These are phyloP conservation scores for Cryptosporidium sp. DNA, from an alignment of 169 alveolate species.

Conservation along the genomic window DNA sequence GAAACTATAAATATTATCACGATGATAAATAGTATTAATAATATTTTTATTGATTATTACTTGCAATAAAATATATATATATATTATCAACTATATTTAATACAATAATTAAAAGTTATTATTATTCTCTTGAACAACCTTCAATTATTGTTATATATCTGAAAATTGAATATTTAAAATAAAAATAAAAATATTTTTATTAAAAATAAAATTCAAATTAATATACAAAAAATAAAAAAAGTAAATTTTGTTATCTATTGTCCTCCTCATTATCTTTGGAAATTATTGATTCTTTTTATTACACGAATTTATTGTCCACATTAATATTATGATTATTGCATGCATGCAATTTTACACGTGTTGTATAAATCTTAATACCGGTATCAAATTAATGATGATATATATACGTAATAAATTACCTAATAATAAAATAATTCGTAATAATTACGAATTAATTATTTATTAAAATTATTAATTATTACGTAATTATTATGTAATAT, in stretches of 20 bases:
- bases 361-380: background rate
- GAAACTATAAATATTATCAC: slow-evolving; percentile 26
- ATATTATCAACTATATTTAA: background rate
- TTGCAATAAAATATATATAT: background rate
- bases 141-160: background rate
- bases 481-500: background rate
- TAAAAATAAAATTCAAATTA: background rate
- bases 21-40: slow-evolving; percentile 13
- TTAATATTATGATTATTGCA: slow-evolving; percentile 18
- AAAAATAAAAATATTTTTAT: background rate
- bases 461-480: background rate
- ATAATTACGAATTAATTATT: background rate
- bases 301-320: slow-evolving; percentile 45
- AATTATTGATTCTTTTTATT: background rate
- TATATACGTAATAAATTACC: background rate
- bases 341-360: slow-evolving; percentile 52
- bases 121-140: background rate
- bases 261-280: background rate
- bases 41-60: slow-evolving; percentile 8
- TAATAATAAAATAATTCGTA: background rate
- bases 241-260: background rate
- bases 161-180: background rate
- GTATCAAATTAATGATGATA: background rate
- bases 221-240: slow-evolving; percentile 15
- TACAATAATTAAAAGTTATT: slow-evolving; percentile 15